Evolutionary conservation across 1,284 basidiomycete species (phyloP).

Genomic region (Bjerkandera adusta): DNA sequence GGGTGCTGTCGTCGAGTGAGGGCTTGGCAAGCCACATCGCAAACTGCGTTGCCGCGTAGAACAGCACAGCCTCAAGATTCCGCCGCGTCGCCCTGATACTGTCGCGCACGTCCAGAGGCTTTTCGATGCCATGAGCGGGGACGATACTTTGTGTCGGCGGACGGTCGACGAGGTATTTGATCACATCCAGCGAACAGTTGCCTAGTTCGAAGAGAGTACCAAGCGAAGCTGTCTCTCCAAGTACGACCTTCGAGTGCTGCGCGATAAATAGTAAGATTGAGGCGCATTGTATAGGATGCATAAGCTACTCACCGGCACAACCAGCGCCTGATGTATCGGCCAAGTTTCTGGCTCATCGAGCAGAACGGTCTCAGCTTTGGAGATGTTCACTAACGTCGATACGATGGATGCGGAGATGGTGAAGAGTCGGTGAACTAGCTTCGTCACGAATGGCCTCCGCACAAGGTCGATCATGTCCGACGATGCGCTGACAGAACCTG

Average conservation of each 20-base stretch:
- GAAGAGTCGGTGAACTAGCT: slow-evolving; percentile 69
- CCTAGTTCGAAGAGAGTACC: slow-evolving; percentile 78
- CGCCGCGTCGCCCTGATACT: slow-evolving; percentile 53
- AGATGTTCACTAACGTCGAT: slow-evolving; percentile 68
- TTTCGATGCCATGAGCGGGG: slow-evolving; percentile 35
- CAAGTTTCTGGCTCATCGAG: slow-evolving; percentile 68
- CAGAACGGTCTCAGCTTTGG: slow-evolving; percentile 68
- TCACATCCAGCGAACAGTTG: slow-evolving; percentile 67
- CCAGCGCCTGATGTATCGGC: slow-evolving; percentile 62
- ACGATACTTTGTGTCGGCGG: slow-evolving; percentile 53
- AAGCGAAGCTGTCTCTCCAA: slow-evolving; percentile 74
- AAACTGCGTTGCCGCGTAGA: slow-evolving; percentile 79
- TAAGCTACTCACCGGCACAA: slow-evolving; percentile 64
- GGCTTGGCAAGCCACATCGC: slow-evolving; percentile 72
- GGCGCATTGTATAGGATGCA: slow-evolving; percentile 2
- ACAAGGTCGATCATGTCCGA: slow-evolving; percentile 55
- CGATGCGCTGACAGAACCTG: slow-evolving; percentile 29
- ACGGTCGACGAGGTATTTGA: slow-evolving; percentile 57
- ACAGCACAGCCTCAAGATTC: slow-evolving; percentile 66
- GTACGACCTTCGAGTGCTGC: slow-evolving; percentile 78
- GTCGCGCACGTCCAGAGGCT: slow-evolving; percentile 54
- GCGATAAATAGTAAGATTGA: slow-evolving; percentile 16
- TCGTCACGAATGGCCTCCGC: slow-evolving; percentile 68
- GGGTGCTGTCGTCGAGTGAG: slow-evolving; percentile 48
- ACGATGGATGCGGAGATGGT: slow-evolving; percentile 67